Evolutionary conservation across 2,329 filamentous ascomycete genomes (phyloP), one percentile per base, ranked within the genome.

Genomic region (Pseudogymnoascus sp.): DNA sequence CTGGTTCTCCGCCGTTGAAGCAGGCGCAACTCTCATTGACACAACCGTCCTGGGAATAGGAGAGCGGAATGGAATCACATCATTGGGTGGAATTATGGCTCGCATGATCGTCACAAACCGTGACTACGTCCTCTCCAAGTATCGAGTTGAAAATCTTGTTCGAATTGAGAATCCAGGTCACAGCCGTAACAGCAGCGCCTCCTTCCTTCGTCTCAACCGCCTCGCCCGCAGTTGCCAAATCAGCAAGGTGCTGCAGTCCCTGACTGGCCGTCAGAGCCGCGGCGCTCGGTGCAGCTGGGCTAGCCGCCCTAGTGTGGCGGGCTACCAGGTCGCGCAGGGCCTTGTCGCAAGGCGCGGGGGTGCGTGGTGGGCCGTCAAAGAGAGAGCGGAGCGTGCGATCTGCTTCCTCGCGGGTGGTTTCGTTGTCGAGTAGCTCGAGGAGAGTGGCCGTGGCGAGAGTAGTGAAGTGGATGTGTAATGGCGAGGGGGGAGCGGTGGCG

Each of bases 381-480:
- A 59, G 38, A 5, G 58, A 27, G 35, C 27, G 33, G 1, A 59
- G 38, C 2, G 33, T 41, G 38, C 38, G 33, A 3, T 77, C 77
- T 0, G 85, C 85, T 66, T 86, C 84, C 4, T 84, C 81, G 48
- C 79, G 80, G 2, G 81, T 84, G 2, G 13, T 33, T 7, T 84
- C 80, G 7, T 81, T 74, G 67, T 81, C 83, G 33, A 75, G 75
- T 35, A 90, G 77, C 66, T 87, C 83, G 58, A 84, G 74, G 3
- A 91, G 75, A n/a, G 82, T 81, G 68, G 89, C 76, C 9, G 82
- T 77, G 1, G 81, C 79, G 8, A 90, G 77, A 10, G 80, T 80
- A 61, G 81, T 81, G 66, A 88, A 87, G 69, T 91, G 86, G 69
- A 90, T 85, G 62, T 84, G 85, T 48, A 91, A 75, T 0, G 88